Evolutionary conservation across 345 rosid genomes (phyloP).

Genomic region (Citropsis articulata): DNA sequence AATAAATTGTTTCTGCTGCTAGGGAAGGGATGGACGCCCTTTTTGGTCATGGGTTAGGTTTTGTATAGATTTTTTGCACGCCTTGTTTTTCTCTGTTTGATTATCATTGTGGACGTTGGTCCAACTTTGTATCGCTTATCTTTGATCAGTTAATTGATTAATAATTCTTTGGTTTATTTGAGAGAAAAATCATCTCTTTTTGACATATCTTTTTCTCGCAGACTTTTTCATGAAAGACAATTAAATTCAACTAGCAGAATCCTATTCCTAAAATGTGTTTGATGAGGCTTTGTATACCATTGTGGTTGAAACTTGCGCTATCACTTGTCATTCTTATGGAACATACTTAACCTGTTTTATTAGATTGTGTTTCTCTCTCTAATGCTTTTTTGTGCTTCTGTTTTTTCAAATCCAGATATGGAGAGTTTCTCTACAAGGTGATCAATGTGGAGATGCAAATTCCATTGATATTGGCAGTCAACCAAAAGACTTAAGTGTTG

Average conservation of each 20-base stretch:
- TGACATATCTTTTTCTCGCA: background rate
- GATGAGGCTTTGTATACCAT: background rate
- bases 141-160: no score
- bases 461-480: conserved; percentile 73
- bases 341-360: background rate
- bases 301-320: background rate
- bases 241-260: background rate
- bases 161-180: no score
- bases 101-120: background rate
- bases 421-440: conserved; percentile 68
- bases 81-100: no score
- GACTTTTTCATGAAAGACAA: background rate
- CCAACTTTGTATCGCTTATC: background rate
- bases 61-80: no score
- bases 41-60: no score
- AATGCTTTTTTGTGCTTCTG: conserved; percentile 6
- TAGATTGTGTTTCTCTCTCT: background rate
- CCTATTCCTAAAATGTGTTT: background rate
- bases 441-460: conserved; percentile 65
- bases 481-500: conserved; percentile 86
- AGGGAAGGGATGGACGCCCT: background rate
- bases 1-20: background rate
- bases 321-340: background rate
- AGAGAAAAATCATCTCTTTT: background rate
- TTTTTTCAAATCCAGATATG: conserved; percentile 45